phyloP scores from a whole-genome alignment of 176 grass and related monocot species.

The Coix lacrymajobi region DNA sequence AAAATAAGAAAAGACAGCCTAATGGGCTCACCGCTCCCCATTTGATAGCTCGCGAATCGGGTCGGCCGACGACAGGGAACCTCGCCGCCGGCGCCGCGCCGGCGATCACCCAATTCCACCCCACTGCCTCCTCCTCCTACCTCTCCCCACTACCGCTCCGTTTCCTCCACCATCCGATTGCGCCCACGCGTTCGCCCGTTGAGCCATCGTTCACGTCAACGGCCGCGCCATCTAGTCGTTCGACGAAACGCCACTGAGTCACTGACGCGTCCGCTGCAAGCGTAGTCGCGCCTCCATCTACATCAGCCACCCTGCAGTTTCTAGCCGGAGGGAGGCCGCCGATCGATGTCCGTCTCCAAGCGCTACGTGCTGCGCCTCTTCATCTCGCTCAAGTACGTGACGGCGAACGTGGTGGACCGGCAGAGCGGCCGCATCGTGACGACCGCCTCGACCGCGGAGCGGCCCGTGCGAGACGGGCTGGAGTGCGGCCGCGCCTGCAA shows the following conservation, averaged over 20 bases:
- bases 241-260: constrained; percentile 30
- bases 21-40: no score
- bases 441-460: constrained; percentile 81
- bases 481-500: constrained; percentile 82
- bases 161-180: background rate
- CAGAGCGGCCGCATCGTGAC: constrained; percentile 61
- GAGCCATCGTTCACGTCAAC: background rate
- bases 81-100: background rate
- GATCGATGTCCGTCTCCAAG: constrained; percentile 42
- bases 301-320: background rate
- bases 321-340: no score
- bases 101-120: background rate
- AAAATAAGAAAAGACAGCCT: no score
- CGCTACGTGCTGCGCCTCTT: constrained; percentile 88
- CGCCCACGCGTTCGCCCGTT: background rate
- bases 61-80: background rate
- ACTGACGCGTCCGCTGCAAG: background rate
- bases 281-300: background rate
- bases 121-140: background rate
- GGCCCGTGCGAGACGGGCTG: constrained; percentile 55
- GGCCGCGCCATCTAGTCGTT: background rate
- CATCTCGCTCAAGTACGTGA: constrained; percentile 96
- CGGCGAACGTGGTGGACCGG: constrained; percentile 90
- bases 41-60: no score
- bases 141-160: background rate